Base-by-base conservation (phyloP, 73 alveolate species). In the Paramecium pentaurelia region DNA sequence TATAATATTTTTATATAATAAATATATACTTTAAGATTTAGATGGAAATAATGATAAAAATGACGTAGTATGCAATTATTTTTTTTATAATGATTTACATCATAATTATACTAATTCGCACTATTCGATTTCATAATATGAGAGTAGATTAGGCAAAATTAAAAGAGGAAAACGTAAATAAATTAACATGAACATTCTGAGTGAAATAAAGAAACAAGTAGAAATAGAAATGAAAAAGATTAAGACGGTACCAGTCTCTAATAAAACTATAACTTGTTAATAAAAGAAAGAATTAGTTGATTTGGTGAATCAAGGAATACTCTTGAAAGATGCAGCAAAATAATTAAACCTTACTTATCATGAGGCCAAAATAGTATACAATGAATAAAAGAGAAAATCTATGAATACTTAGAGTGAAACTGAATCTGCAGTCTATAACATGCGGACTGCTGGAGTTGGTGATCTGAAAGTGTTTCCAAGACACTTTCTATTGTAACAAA, bases 311-410 rank as follows among this genome's bases (percentile, higher is more conserved):
- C 25, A 75, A 30, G 88, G 88, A 6, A n/a, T 37, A 27, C 18
- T 40, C 3, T 40, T 75, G 68, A 75, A 75, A 18, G 60, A 75
- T 75, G 88, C 88, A 27, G 88, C 88, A 14, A 75, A 37, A 75
- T 0, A 75, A 14, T 45, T 75, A 37, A 45, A 40, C 8, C 18
- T 75, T 1, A 75, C 58, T n/a, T 75, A 75, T 40, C 88, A 75
- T 75, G 68, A 75, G n/a, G 88, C 88, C 8, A 75, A 75, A 40
- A 36, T 75, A 34, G 88, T 70, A 16, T 37, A 37, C 20, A 75
- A 75, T 38, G 42, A 75, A 38, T n/a, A 14, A 22, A 75, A 38
- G 49, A 75, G 88, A 45, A 75, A 36, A 37, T 34, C 58, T 54
- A 54, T 54, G 64, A 37, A 22, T 75, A 32, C 25, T 75, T 25